Evolutionary conservation across 108 stramenopile genomes (phyloP), one percentile per base, ranked within the genome.

Genomic region (Cyclotella atomus): DNA sequence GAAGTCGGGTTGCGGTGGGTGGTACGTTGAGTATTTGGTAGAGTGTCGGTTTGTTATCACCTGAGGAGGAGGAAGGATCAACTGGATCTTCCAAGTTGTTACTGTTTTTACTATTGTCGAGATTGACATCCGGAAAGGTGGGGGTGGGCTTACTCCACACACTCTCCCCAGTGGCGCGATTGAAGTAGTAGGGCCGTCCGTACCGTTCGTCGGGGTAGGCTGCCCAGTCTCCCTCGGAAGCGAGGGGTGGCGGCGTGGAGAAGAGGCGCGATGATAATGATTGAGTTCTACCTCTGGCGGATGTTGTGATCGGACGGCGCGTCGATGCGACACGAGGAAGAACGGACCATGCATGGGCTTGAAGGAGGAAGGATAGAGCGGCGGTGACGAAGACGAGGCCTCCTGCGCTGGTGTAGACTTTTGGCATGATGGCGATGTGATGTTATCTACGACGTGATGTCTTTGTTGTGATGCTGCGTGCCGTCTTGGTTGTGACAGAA

Each of bases 151-250:
- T 76, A 10, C 63, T 71, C 81, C 81, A 82, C 16, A 50, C 1
- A 43, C 76, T 82, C 35, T 82, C 81, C 0, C 81, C 81, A 15
- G 76, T 82, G 19, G 47, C 65, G 30, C 67, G 71, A 59, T 82
- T 82, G 56, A 82, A 82, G 65, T 64, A 82, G 50, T 82, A 82
- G 15, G 73, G 43, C 6, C 56, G 63, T 19, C 49, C 59, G 44
- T 53, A 62, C 14, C 33, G 56, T 21, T 65, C 47, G 54, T 82
- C 81, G 30, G 59, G 41, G 19, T 82, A 82, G 1, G 81, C 81
- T 6, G 79, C 30, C 79, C 79, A 80, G 6, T 75, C 68, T 15
- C 79, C 79, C 69, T 80, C 79, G 12, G 24, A 25, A 17, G 74
- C 74, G 17, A 80, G 49, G 14, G 79, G 74, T 0, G 20, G 25